These are phyloP conservation scores for Prunus davidiana DNA, from an alignment of 306 rosid species.

Conservation along the genomic window DNA sequence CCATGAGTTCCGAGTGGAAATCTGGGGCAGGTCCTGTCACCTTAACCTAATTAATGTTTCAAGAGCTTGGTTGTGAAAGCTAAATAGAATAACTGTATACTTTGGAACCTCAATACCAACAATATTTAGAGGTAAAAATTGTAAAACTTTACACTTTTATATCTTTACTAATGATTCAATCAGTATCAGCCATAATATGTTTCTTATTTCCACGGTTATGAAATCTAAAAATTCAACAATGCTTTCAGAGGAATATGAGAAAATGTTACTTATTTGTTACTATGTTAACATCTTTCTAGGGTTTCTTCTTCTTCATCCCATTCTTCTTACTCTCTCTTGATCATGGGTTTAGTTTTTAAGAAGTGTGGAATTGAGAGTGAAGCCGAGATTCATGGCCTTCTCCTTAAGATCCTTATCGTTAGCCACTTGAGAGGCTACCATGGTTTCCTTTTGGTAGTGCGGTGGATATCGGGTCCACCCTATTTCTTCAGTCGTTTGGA, in stretches of 20 bases:
- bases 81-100: conserved; percentile 47
- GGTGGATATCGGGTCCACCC: too few relatives aligned
- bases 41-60: conserved; percentile 38
- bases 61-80: conserved; percentile 48
- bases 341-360: too few relatives aligned
- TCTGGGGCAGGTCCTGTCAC: neutral
- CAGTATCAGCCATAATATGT: conserved; percentile 18
- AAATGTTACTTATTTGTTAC: conserved; percentile 12
- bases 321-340: too few relatives aligned
- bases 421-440: too few relatives aligned
- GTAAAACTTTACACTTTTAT: conserved; percentile 5
- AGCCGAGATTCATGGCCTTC: too few relatives aligned
- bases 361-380: too few relatives aligned
- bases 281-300: neutral
- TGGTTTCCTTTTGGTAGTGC: too few relatives aligned
- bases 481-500: too few relatives aligned
- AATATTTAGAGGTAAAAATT: conserved; percentile 62
- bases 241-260: conserved; percentile 82
- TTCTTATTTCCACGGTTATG: conserved; percentile 33
- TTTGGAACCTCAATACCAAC: conserved; percentile 51
- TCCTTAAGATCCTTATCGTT: too few relatives aligned
- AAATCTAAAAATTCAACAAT: conserved; percentile 71
- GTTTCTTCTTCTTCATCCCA: too few relatives aligned
- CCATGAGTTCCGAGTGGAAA: too few relatives aligned
- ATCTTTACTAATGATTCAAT: neutral